Conservation (phyloP, 208 protist genomes). For the Acanthamoeba triangularis region DNA sequence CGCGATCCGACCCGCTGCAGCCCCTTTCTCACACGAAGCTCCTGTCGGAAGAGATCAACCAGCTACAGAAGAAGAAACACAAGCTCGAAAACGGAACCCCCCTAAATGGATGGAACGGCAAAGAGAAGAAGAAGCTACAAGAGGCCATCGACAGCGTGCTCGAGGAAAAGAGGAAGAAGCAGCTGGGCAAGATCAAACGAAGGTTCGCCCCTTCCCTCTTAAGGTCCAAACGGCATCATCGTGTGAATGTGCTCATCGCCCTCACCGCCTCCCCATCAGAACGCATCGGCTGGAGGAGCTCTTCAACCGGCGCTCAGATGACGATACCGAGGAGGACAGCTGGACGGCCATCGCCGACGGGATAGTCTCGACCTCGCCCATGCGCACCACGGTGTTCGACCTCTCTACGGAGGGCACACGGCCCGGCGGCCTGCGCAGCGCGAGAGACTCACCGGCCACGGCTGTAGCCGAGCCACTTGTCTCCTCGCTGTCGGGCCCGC, state of each 20-base stretch:
- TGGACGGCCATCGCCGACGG: neutral
- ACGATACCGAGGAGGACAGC: neutral
- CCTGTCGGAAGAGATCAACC: constrained; percentile 52
- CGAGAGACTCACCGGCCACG: neutral
- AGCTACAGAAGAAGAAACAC: constrained; percentile 55
- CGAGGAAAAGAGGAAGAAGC: constrained; percentile 36
- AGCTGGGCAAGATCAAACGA: constrained; percentile 43
- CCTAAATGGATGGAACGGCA: neutral
- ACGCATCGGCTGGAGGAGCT: constrained; percentile 32
- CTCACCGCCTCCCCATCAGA: neutral
- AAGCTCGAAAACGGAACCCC: constrained; percentile 26
- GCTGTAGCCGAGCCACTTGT: neutral
- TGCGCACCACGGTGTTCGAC: neutral
- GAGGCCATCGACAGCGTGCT: constrained; percentile 57
- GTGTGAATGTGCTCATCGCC: too few species aligned
- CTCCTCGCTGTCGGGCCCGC: neutral
- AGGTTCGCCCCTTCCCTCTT: neutral
- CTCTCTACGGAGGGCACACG: neutral
- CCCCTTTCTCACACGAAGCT: constrained; percentile 65
- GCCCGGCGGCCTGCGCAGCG: neutral
- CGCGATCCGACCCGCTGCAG: constrained; percentile 53
- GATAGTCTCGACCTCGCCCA: too few species aligned
- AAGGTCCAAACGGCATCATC: too few species aligned
- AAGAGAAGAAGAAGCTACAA: constrained; percentile 31
- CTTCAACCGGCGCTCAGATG: constrained; percentile 11